phyloP scores from a whole-genome alignment of 257 asterid genomes.

The Osmanthus fragrans region DNA sequence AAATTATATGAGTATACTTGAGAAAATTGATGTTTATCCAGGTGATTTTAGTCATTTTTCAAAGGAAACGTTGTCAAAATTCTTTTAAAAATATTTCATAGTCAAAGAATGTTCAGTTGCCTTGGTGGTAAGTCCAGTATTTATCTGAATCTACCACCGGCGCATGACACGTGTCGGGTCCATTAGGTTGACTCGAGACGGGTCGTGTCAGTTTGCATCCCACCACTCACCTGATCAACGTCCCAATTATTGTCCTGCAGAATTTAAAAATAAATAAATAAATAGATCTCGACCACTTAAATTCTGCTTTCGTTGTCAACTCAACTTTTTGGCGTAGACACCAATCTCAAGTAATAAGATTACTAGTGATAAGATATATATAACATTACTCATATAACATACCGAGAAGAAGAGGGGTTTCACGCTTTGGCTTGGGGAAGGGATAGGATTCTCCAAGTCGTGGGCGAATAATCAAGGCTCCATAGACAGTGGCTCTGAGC shows the following conservation, averaged over 20 bases:
- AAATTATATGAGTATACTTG: too few relatives aligned
- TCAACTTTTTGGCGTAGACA: too few relatives aligned
- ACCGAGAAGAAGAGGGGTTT: conserved; percentile 83
- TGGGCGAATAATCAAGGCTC: conserved; percentile 73
- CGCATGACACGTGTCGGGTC: too few relatives aligned
- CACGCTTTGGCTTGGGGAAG: conserved; percentile 70
- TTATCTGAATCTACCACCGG: too few relatives aligned
- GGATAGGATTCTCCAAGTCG: conserved; percentile 68
- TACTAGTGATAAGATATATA: conserved; percentile 1
- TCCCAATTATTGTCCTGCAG: background rate
- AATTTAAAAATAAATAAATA: background rate
- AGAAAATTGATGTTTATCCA: too few relatives aligned
- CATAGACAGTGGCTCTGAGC: conserved; percentile 92
- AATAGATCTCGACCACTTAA: background rate
- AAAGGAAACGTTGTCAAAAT: too few relatives aligned
- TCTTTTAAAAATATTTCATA: too few relatives aligned
- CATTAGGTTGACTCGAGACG: too few relatives aligned
- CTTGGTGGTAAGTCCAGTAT: too few relatives aligned
- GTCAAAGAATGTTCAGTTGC: too few relatives aligned
- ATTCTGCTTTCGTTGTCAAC: background rate
- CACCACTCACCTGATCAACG: conserved; percentile 89
- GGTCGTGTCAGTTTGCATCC: conserved; percentile 82
- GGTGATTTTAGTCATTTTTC: too few relatives aligned
- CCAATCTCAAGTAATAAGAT: background rate
- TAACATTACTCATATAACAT: conserved; percentile 6